Conservation (phyloP, 2,329 filamentous ascomycete genomes). For the Aspergillus neoniger region DNA sequence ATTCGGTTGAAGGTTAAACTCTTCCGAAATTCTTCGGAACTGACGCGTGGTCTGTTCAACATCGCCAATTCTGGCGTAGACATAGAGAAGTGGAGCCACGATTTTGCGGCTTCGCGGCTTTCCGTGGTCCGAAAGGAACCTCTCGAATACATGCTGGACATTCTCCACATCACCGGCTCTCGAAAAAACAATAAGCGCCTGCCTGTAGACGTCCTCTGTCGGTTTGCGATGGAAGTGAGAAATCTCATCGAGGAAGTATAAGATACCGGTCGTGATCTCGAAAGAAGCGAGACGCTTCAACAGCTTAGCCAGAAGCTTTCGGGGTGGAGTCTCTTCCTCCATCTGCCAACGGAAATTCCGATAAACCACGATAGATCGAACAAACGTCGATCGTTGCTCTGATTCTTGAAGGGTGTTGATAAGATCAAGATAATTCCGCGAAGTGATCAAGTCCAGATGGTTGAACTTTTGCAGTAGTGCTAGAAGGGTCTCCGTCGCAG, state of each 20-base stretch:
- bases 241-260: constrained; percentile 46
- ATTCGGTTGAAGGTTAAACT: constrained; percentile 61
- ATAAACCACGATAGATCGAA: constrained; percentile 42
- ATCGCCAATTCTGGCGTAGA: constrained; percentile 70
- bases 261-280: constrained; percentile 39
- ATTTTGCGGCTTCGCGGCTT: constrained; percentile 32
- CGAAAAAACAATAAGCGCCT: constrained; percentile 47
- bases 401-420: constrained; percentile 35
- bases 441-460: constrained; percentile 25
- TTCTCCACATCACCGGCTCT: constrained; percentile 48
- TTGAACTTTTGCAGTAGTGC: constrained; percentile 30
- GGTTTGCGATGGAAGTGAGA: constrained; percentile 35
- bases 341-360: constrained; percentile 42
- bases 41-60: constrained; percentile 59
- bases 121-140: constrained; percentile 42
- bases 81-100: constrained; percentile 65
- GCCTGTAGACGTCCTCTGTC: constrained; percentile 36
- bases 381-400: constrained; percentile 28
- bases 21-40: constrained; percentile 62
- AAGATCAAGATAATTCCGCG: constrained; percentile 30
- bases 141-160: constrained; percentile 49
- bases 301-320: constrained; percentile 27
- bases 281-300: constrained; percentile 29
- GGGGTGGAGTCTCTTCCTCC: constrained; percentile 22
- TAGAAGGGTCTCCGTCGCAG: constrained; percentile 35